Evolutionary conservation across 331 rosid genomes (phyloP), one percentile per base, ranked within the genome.

Genomic region (Quercus lobata): DNA sequence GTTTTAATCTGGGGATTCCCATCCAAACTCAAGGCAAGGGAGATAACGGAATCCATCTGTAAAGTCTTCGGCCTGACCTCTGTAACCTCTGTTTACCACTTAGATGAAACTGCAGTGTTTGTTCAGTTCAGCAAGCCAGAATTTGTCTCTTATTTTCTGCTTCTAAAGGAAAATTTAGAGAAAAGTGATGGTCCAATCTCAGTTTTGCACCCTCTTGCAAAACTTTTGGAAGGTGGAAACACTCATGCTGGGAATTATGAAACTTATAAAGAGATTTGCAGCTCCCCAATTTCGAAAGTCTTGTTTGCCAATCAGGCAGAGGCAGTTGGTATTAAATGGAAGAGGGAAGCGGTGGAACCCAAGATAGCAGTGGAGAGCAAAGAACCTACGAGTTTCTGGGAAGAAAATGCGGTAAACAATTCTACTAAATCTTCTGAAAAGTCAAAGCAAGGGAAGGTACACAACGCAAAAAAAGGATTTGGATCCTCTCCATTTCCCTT

Each of bases 1-100:
- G 94, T 89, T 81, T 66, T 96, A 71, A 79, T 96, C 18, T 96
- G 98, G 99, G 97, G 98, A 37, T 91, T 96, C 75, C 85, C 90
- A 15, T 60, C 86, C 35, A 81, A 89, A 60, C 83, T 96, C 78
- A 90, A 82, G 90, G 90, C 94, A 57, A 85, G 74, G 30, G 90
- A 88, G 73, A 65, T 93, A 71, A 88, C 82, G 66, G 83, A 86
- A 27, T 86, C 90, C 84, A 73, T 96, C 77, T 84, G 86, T 62
- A 86, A 91, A 86, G 96, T 75, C 25, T 90, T 91, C 46, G 98
- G 99, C 68, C 49, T 35, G 55, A 65, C 78, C 15, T 87, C 94
- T 44, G 84, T 96, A 49, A 72, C 80, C 76, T 83, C 92, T 5
- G 86, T 91, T 76, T 90, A 82, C 87, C 94, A 88, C 78, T 73